Conservation (phyloP, 805 yeast species). For the Torulaspora gathmanii region DNA sequence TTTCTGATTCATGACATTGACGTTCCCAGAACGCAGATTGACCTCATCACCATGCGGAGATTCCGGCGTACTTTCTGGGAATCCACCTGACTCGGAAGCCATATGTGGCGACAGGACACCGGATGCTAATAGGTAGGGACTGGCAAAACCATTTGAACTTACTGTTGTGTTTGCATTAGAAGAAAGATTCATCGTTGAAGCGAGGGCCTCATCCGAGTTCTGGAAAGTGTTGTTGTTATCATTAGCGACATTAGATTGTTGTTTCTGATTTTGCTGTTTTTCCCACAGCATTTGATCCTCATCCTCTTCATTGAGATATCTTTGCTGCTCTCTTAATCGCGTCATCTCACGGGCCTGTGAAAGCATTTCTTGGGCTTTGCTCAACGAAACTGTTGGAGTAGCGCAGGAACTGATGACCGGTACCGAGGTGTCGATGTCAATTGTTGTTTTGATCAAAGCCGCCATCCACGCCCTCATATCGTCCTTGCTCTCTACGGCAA, state of each 20-base stretch:
- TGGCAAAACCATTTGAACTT: conserved; percentile 49
- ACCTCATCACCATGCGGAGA: conserved; percentile 2
- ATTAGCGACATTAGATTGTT: conserved; percentile 6
- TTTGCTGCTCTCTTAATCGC: conserved; percentile 47
- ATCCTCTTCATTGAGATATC: conserved; percentile 26
- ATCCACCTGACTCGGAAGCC: conserved; percentile 13
- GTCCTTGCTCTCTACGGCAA: conserved; percentile 87
- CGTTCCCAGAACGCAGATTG: not conserved
- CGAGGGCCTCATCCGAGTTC: conserved; percentile 15
- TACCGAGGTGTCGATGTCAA: conserved; percentile 87
- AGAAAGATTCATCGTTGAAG: conserved; percentile 14
- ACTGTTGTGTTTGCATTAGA: conserved; percentile 22
- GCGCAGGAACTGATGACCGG: conserved; percentile 91
- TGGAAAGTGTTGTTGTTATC: conserved; percentile 11
- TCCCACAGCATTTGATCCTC: conserved; percentile 33
- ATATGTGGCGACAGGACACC: conserved; percentile 52
- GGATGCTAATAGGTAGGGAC: conserved; percentile 64
- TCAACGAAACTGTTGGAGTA: conserved; percentile 89
- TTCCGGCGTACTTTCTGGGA: conserved; percentile 10
- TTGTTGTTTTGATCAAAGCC: conserved; percentile 90
- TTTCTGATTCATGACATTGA: not conserved
- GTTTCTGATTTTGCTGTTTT: conserved; percentile 24
- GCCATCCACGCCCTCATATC: conserved; percentile 96
- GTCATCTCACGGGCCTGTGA: conserved; percentile 78
- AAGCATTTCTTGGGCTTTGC: conserved; percentile 79